A percentile compares a stretch with the other conserved stretches of the same genome.
Conservation (phyloP, 352 stramenopile genomes). For the Phytophthora syringae region DNA sequence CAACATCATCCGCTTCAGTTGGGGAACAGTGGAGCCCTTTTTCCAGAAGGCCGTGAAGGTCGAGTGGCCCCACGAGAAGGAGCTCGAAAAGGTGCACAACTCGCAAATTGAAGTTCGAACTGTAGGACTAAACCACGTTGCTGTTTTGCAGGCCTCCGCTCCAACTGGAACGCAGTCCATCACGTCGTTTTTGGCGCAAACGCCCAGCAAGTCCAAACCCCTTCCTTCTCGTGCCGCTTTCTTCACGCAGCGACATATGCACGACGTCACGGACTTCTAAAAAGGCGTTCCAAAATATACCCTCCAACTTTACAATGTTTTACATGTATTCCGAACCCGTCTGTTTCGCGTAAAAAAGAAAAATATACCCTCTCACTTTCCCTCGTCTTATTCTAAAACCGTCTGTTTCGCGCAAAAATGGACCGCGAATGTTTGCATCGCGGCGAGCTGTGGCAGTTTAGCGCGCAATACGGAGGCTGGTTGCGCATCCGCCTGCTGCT, state of each 20-base stretch:
- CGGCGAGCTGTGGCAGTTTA: slow-evolving; percentile 56
- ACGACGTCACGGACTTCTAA: slow-evolving; percentile 78
- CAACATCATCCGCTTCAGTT: slow-evolving; percentile 94
- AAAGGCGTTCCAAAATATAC: not conserved
- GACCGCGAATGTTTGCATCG: slow-evolving; percentile 49
- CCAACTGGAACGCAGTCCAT: slow-evolving; percentile 79
- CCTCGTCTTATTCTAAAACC: too few species aligned
- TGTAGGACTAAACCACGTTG: not conserved
- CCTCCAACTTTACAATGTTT: not conserved
- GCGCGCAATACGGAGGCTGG: slow-evolving; percentile 60
- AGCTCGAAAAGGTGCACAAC: slow-evolving; percentile 58
- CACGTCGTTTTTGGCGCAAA: slow-evolving; percentile 69
- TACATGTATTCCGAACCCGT: too few species aligned
- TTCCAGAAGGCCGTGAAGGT: slow-evolving; percentile 61
- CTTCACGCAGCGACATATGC: slow-evolving; percentile 59
- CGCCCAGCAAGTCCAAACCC: slow-evolving; percentile 35
- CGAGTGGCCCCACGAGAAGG: slow-evolving; percentile 73
- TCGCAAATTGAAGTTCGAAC: slow-evolving; percentile 5
- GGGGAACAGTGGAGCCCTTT: slow-evolving; percentile 82
- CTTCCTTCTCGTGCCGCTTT: slow-evolving; percentile 42
- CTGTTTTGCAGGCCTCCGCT: slow-evolving; percentile 47
- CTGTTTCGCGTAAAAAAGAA: too few species aligned
- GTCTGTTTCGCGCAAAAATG: slow-evolving; percentile 16
- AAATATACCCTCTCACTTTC: not conserved
- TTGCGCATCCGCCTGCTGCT: slow-evolving; percentile 51